Evolutionary conservation across 1,284 basidiomycete species (phyloP), one percentile per base, ranked within the genome.

Genomic region (Porodaedalea pini): DNA sequence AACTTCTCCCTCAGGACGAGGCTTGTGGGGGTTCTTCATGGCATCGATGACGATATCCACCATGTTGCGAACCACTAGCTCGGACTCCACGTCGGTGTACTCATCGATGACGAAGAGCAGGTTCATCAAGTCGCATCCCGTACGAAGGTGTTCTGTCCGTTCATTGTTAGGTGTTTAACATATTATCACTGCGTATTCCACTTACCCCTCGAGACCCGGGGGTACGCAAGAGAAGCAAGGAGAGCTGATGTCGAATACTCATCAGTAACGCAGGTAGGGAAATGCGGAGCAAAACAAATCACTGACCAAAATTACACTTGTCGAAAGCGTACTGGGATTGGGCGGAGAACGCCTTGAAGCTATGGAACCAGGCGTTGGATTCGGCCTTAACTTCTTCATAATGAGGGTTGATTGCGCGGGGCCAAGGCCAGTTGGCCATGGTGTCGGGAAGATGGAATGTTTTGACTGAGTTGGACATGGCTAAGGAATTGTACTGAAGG

Each of bases 91-190:
- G 56, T 78, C 75, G 15, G 72, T 71, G 56, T 72, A 71, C 56
- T 77, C 74, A 58, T 78, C 76, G 44, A 75, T 66, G 6, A 73
- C 68, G 58, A 75, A 77, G 57, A 75, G 73, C 6, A 75, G 61
- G 43, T 71, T 71, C 68, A 75, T 75, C 11, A 76, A 60, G 57
- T 78, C 75, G 60, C 71, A 72, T 1, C 63, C 64, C 8, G 61
- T 65, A 3, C 71, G 64, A 23, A 70, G 51, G 31, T 62, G 49
- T n/a, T 65, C 67, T 69, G 45, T 8, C 11, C 1, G 17, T 23
- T 47, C 21, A 23, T 34, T 13, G 13, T 6, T 34, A n/a, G n/a
- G n/a, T n/a, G n/a, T 34, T 13, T 34, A 6, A 34, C 32, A 13
- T 34, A 23, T 3, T 5, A 19, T 13, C 21, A 27, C 15, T 17